phyloP scores from a whole-genome alignment of 176 grass and related monocot genomes.

The Phragmites australis region DNA sequence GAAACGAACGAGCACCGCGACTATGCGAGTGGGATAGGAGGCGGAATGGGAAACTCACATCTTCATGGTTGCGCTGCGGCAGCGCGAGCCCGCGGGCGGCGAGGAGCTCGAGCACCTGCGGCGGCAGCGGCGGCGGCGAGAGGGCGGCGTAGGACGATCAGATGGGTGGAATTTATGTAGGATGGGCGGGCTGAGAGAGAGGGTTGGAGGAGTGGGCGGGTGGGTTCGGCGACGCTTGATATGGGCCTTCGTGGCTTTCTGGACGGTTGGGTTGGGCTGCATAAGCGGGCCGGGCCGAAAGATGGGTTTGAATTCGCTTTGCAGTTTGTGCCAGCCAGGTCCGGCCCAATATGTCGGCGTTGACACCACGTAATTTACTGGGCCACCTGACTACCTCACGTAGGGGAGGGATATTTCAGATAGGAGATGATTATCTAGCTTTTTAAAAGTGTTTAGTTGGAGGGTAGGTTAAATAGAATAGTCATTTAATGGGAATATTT shows the following conservation, averaged over 20 bases:
- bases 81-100: slow-evolving; percentile 11
- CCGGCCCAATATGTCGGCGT: too few relatives aligned
- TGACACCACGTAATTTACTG: too few relatives aligned
- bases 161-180: slow-evolving; percentile 24
- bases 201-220: neutral
- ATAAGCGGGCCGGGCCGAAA: too few relatives aligned
- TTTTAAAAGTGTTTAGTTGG: too few relatives aligned
- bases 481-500: too few relatives aligned
- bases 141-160: neutral
- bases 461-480: too few relatives aligned
- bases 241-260: neutral
- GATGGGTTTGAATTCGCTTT: too few relatives aligned
- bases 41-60: slow-evolving; percentile 47
- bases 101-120: slow-evolving; percentile 14
- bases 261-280: neutral
- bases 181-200: neutral
- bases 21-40: neutral
- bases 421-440: too few relatives aligned
- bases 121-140: slow-evolving; percentile 25
- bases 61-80: slow-evolving; percentile 49
- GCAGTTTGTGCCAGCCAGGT: too few relatives aligned
- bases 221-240: neutral
- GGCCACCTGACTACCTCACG: too few relatives aligned
- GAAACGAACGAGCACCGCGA: neutral
- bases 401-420: too few relatives aligned